Conservation (phyloP, 495 filamentous ascomycete species). For the Aspergillus sparsus region DNA sequence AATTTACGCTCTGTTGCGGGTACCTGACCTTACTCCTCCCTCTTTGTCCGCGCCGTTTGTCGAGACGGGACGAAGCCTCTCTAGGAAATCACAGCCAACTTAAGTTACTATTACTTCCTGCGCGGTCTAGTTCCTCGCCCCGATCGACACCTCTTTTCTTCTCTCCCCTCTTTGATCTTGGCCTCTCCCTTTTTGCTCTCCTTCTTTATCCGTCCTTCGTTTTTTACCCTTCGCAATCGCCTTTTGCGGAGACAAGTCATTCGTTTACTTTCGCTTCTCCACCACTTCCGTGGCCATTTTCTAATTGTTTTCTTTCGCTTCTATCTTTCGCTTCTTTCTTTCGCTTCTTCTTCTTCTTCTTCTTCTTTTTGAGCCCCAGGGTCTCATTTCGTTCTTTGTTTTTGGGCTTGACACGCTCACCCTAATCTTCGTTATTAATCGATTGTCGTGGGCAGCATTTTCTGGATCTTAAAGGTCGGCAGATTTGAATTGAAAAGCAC, state of each 20-base stretch:
- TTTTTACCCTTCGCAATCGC: slow-evolving; percentile 9
- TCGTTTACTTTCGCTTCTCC: slow-evolving; percentile 34
- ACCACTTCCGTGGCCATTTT: slow-evolving; percentile 19
- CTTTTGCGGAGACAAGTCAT: slow-evolving; percentile 29
- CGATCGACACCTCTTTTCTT: slow-evolving; percentile 8
- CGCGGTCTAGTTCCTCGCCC: slow-evolving; percentile 10
- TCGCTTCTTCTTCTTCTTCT: slow-evolving; percentile 10
- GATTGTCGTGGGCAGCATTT: slow-evolving; percentile 20
- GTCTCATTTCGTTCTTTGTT: slow-evolving; percentile 24
- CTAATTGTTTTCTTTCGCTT: slow-evolving; percentile 3
- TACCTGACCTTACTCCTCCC: neutral
- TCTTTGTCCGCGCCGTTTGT: slow-evolving; percentile 11
- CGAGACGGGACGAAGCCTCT: neutral
- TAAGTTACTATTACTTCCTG: slow-evolving; percentile 9
- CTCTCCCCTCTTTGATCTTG: slow-evolving; percentile 13
- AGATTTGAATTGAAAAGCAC: neutral
- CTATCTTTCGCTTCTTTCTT: neutral
- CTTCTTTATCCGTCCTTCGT: slow-evolving; percentile 11
- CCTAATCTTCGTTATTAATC: slow-evolving; percentile 14
- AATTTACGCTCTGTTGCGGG: slow-evolving; percentile 2
- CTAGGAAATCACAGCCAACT: slow-evolving; percentile 13
- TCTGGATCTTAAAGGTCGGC: neutral
- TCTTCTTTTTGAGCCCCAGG: neutral
- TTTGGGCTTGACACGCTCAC: slow-evolving; percentile 26
- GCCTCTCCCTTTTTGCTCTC: slow-evolving; percentile 14